phyloP scores from a whole-genome alignment of 73 alveolate genomes.

The Stentor roeselii region DNA sequence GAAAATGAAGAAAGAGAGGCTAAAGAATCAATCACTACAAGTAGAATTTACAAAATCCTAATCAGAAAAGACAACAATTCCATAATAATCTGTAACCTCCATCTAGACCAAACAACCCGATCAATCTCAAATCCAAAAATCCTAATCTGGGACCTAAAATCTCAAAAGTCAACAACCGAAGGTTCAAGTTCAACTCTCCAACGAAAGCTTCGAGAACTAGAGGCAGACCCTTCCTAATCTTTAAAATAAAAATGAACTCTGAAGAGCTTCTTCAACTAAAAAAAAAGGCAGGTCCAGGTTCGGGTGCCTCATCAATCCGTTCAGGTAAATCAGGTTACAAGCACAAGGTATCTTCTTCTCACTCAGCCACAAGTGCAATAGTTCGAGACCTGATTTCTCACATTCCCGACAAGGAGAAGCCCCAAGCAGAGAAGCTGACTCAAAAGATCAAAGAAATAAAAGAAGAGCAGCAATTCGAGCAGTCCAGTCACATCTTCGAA shows the following conservation, averaged over 20 bases:
- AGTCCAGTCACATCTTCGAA: background rate
- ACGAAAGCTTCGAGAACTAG: too few relatives aligned
- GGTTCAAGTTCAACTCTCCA: too few relatives aligned
- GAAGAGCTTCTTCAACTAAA: background rate
- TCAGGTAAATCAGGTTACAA: constrained; percentile 21
- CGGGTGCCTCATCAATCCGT: constrained; percentile 21
- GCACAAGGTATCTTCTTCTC: constrained; percentile 18
- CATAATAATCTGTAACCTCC: too few relatives aligned
- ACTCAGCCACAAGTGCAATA: constrained; percentile 17
- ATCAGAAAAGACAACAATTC: too few relatives aligned
- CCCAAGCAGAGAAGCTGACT: constrained; percentile 20
- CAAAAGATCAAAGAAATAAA: constrained; percentile 26
- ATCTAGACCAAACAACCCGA: too few relatives aligned
- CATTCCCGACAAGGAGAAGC: constrained; percentile 25
- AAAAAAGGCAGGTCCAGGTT: constrained; percentile 25
- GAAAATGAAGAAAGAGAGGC: too few relatives aligned
- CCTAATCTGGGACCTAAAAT: too few relatives aligned
- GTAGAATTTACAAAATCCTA: too few relatives aligned
- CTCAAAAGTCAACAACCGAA: too few relatives aligned
- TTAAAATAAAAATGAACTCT: background rate
- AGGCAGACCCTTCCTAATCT: background rate
- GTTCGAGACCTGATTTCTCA: constrained; percentile 24
- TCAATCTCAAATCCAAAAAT: too few relatives aligned
- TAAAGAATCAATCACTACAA: too few relatives aligned
- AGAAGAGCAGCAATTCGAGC: constrained; percentile 15